These are phyloP conservation scores for Cerioporus squamosus DNA, from an alignment of 1,284 basidiomycete species.

Conservation along the genomic window DNA sequence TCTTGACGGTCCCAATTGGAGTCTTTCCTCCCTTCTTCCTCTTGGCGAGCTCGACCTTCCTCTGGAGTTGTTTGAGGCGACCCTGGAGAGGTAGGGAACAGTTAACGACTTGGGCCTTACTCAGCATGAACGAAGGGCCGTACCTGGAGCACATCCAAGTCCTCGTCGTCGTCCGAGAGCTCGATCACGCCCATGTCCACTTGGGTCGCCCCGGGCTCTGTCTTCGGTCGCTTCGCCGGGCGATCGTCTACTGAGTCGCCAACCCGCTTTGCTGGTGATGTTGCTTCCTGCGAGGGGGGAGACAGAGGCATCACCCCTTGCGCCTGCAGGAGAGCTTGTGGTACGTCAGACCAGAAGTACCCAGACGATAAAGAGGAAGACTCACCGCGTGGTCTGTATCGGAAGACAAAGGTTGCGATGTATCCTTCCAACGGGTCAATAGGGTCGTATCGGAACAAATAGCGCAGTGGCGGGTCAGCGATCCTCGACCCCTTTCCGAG, in stretches of 20 bases:
- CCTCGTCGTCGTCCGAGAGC: constrained; percentile 10
- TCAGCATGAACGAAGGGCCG: not conserved
- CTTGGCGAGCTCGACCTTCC: not conserved
- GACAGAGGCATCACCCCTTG: constrained; percentile 5
- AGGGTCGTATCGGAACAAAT: not conserved
- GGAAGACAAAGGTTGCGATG: constrained; percentile 5
- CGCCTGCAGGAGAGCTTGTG: constrained; percentile 7
- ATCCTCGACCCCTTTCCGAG: not conserved
- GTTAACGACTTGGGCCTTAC: not conserved
- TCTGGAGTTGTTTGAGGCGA: not conserved
- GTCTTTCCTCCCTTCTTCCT: not conserved
- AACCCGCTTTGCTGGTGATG: not conserved
- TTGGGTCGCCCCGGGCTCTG: not conserved
- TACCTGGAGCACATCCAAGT: not conserved
- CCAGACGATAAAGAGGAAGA: not conserved
- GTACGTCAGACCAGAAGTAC: not conserved
- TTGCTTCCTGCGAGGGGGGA: not conserved
- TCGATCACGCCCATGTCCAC: constrained; percentile 4
- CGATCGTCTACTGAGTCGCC: not conserved
- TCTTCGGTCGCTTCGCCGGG: not conserved
- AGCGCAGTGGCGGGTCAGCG: not conserved
- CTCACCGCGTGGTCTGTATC: constrained; percentile 6
- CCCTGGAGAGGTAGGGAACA: not conserved
- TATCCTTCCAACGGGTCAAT: constrained; percentile 3
- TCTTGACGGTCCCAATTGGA: not conserved